These are phyloP conservation scores for Hydnum rufescens DNA, from an alignment of 768 basidiomycete genomes.

Conservation along the genomic window DNA sequence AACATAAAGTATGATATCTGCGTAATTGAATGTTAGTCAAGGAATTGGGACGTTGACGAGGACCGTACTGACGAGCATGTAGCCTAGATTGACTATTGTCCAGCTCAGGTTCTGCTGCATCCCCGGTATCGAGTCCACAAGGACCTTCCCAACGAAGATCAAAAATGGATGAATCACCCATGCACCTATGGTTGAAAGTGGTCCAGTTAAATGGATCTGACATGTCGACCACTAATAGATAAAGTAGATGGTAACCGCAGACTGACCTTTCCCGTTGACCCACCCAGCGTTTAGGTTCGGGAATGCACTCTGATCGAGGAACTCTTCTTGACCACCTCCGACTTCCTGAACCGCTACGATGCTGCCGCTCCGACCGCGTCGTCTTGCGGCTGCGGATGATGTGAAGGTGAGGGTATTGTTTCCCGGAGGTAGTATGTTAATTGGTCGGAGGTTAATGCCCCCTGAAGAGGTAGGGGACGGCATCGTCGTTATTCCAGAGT, in stretches of 20 bases:
- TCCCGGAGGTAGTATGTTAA: not conserved
- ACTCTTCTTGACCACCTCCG: conserved; percentile 52
- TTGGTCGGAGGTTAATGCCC: not conserved
- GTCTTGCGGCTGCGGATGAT: conserved; percentile 3
- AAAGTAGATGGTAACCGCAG: conserved; percentile 7
- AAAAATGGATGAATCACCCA: conserved; percentile 96
- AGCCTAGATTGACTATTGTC: conserved; percentile 81
- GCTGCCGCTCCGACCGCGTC: conserved; percentile 42
- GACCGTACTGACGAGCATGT: conserved; percentile 53
- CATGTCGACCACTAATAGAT: not conserved
- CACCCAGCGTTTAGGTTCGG: conserved; percentile 77
- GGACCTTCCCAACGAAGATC: conserved; percentile 73
- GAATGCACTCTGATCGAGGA: conserved; percentile 61
- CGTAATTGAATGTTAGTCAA: not conserved
- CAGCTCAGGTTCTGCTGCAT: conserved; percentile 90
- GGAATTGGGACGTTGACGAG: not conserved
- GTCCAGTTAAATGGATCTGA: not conserved
- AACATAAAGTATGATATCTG: conserved; percentile 97
- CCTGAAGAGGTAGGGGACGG: not conserved
- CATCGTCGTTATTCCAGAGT: not conserved
- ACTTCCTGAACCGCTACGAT: conserved; percentile 76
- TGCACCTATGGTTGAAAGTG: conserved; percentile 38
- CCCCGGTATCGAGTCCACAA: conserved; percentile 84
- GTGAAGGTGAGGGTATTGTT: conserved; percentile 3
- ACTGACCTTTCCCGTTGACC: conserved; percentile 77